Base-by-base conservation (phyloP, 139 green algal species). In the Chlorella sp. region DNA sequence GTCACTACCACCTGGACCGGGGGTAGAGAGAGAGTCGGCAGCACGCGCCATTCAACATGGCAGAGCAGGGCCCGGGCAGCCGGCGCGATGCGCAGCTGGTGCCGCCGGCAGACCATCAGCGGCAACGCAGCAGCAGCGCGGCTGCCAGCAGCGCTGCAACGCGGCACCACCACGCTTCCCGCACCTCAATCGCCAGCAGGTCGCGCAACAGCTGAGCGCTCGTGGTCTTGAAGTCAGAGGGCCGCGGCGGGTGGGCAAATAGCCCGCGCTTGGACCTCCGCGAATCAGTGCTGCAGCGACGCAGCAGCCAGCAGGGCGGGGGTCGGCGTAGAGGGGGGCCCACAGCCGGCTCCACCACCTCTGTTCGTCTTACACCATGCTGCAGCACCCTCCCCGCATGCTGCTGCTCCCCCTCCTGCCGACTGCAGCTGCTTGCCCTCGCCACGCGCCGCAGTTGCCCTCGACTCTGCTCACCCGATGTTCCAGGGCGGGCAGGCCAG, bases 111-210 rank as follows among this genome's bases (percentile, higher is more conserved):
- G 14, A 55, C 46, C 46, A 55, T 55, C 14, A n/a, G n/a, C n/a
- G n/a, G n/a, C n/a, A n/a, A n/a, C n/a, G n/a, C n/a, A n/a, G 14
- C 46, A 55, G 17, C 17, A 55, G 46, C 46, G 14, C 17, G 14
- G 46, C 14, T 55, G 14, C 14, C 14, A 27, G 14, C 14, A 27
- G 17, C 14, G 14, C 17, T 55, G 46, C 46, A 55, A 14, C 21
- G 33, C 29, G 7, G 3, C n/a, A 1, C 3, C 43, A 33, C 65
- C 43, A 8, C 65, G 5, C 15, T 2, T 15, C 45, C 25, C 50
- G 42, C 35, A 87, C 85, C 73, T 95, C 85, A 50, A 94, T 86
- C 21, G 87, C 59, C 58, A 97, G 76, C 58, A 97, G 67, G 84
- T 95, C 87, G 0, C 76, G 36, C 75, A 85, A 71, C 86, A 93